Conservation (phyloP, 2,329 filamentous ascomycete species). For the Furcasterigmium furcatum region DNA sequence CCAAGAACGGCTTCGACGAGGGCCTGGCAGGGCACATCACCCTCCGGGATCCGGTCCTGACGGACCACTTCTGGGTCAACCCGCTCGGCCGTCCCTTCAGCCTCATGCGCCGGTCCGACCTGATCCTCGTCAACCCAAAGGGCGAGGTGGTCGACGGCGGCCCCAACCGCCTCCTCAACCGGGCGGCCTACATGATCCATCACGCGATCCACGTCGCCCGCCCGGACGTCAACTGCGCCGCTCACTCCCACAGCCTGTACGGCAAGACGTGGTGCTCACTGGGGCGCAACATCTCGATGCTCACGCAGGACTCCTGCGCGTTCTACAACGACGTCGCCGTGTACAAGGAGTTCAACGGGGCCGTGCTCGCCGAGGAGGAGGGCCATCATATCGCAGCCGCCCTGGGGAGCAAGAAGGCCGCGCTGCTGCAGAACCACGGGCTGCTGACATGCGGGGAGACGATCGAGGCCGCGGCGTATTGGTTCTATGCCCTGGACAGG, state of each 20-base stretch:
- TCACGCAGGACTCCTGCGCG: constrained; percentile 59
- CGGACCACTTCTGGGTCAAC: constrained; percentile 64
- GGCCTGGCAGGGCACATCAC: constrained; percentile 68
- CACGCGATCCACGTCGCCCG: constrained; percentile 45
- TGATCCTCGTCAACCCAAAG: constrained; percentile 62
- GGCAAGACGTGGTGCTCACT: constrained; percentile 58
- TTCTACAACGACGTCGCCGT: constrained; percentile 50
- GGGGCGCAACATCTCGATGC: constrained; percentile 60
- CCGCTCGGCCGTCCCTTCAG: constrained; percentile 62
- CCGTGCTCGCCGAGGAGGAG: constrained; percentile 47
- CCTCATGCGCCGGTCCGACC: constrained; percentile 59
- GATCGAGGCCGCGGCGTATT: constrained; percentile 64
- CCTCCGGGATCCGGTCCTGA: constrained; percentile 58
- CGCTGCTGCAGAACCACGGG: constrained; percentile 51
- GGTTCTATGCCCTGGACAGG: constrained; percentile 64
- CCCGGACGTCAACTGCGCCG: constrained; percentile 51
- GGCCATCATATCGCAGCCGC: constrained; percentile 44
- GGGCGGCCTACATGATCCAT: constrained; percentile 44
- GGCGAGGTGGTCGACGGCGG: constrained; percentile 64
- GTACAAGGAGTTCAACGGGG: constrained; percentile 29
- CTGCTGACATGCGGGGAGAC: constrained; percentile 46
- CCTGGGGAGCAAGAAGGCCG: constrained; percentile 46
- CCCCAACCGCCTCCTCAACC: constrained; percentile 23
- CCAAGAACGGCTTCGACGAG: constrained; percentile 55
- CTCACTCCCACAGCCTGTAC: constrained; percentile 52